These are phyloP conservation scores for Fagopyrum esculentum DNA, from an alignment of 148 eudicot species.

Conservation along the genomic window DNA sequence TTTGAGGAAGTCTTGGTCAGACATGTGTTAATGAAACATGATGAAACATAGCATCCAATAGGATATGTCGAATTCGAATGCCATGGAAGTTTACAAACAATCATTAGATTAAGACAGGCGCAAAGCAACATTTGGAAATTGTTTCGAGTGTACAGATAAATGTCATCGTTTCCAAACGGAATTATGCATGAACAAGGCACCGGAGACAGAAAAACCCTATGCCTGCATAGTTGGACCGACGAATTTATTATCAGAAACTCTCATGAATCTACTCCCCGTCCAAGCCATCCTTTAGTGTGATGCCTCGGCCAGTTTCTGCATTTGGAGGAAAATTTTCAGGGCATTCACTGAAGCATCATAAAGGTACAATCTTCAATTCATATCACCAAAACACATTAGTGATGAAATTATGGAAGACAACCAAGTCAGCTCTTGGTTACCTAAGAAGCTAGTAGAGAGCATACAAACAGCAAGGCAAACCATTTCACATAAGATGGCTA, in stretches of 20 bases:
- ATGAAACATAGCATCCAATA: no score
- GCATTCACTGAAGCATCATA: neutral
- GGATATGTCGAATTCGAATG: no score
- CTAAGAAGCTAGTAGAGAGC: neutral
- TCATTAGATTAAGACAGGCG: neutral
- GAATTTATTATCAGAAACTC: conserved; percentile 22
- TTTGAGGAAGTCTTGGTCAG: no score
- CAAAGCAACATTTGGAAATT: conserved; percentile 11
- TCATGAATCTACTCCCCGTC: conserved; percentile 9
- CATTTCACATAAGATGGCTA: neutral
- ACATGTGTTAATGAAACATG: no score
- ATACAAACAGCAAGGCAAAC: neutral
- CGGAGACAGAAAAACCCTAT: conserved; percentile 17
- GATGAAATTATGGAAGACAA: neutral
- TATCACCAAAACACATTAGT: neutral
- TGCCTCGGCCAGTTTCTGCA: conserved; percentile 42
- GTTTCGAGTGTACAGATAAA: conserved; percentile 3
- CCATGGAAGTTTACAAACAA: neutral
- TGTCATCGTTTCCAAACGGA: conserved; percentile 13
- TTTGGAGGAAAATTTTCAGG: neutral
- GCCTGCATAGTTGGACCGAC: conserved; percentile 11
- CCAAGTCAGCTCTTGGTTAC: neutral
- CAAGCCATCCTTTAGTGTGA: conserved; percentile 23
- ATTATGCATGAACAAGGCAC: conserved; percentile 18
- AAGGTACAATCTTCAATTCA: neutral